These are phyloP conservation scores for Rhynchospora tenuis DNA, from an alignment of 176 grass and related monocot species.

Conservation along the genomic window DNA sequence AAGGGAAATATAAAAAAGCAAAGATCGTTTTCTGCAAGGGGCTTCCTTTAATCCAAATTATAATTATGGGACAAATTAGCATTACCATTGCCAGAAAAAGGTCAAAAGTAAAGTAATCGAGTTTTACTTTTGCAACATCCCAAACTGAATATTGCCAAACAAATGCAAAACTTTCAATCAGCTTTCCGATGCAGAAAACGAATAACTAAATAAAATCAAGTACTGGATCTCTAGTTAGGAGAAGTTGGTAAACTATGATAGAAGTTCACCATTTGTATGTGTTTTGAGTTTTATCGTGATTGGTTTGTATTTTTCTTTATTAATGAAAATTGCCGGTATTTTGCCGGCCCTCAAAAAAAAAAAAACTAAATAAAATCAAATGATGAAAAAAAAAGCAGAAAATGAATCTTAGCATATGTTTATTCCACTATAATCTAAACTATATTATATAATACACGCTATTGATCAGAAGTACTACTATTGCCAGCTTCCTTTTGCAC, in stretches of 20 bases:
- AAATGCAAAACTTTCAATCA: background rate
- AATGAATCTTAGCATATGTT: background rate
- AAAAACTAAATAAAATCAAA: background rate
- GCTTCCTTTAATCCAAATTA: background rate
- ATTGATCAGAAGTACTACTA: conserved; percentile 39
- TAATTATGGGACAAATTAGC: background rate
- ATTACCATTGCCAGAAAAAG: background rate
- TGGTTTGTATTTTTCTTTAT: no score
- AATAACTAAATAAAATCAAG: background rate
- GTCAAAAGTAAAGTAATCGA: background rate
- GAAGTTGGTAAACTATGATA: no score
- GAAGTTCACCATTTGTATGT: no score
- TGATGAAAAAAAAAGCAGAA: background rate
- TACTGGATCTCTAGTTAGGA: no score
- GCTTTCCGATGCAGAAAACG: background rate
- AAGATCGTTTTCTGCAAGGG: background rate
- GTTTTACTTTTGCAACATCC: background rate
- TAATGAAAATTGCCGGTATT: no score
- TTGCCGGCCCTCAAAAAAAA: no score
- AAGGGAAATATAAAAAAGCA: background rate
- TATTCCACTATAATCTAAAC: background rate
- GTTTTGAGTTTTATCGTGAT: no score
- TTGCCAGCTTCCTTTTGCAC: conserved; percentile 40
- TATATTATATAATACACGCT: background rate
- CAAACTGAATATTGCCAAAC: background rate